Evolutionary conservation across 2,329 filamentous ascomycete species (phyloP), one percentile per base, ranked within the genome.

Genomic region (Fusarium pseudoanthophilum): DNA sequence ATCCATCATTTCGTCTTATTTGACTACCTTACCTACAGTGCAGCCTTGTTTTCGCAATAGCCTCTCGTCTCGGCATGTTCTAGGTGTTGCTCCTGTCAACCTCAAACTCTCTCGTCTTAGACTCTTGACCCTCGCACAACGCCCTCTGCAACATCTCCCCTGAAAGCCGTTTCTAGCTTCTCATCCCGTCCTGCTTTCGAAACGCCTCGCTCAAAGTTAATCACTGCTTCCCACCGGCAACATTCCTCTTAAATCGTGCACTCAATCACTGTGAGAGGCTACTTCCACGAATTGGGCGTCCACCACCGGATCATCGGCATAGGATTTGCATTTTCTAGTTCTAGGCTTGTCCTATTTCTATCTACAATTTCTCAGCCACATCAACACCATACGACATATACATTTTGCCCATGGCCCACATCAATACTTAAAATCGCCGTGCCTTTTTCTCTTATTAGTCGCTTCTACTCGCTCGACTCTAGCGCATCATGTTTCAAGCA

Each of bases 401-500:
- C 56, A 34, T 56, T 30, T 53, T 24, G 34, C 26, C 5, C 34
- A 60, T 64, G 60, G 48, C 46, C 67, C 48, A 21, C 42, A 59
- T 48, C 36, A 20, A 46, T 28, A 53, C 18, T 43, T 62, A 20
- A 59, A 28, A 39, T 65, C n/a, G 28, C 40, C 28, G 30, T 48
- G 40, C 18, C 30, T 26, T 49, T 61, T 28, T 26, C 21, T 45
- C 51, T n/a, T n/a, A n/a, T n/a, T 14, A 40, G 34, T 14, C 51
- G 39, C n/a, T 43, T 34, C 20, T 28, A 26, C 42, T 34, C 21
- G 49, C 39, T 36, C 21, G 49, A 28, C 42, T 24, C 11, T 30
- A 34, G 39, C 34, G 37, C 62, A 75, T 64, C 60, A 78, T 78
- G 76, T 71, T 78, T 43, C 73, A 69, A 34, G 64, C 75, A 58